Conservation (phyloP, 352 stramenopile genomes). For the Elongisporangium anandrum region DNA sequence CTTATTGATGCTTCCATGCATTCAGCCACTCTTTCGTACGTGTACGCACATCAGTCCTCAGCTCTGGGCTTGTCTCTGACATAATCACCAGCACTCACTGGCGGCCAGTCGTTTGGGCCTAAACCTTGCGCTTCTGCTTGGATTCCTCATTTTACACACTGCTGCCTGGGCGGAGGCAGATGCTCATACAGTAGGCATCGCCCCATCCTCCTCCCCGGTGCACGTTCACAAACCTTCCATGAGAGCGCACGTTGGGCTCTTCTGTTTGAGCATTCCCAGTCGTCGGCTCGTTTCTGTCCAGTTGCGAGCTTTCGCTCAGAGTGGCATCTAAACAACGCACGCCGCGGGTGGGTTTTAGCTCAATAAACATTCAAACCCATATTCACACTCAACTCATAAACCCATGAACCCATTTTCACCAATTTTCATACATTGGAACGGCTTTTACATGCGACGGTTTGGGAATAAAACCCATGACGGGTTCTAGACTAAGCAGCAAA, state of each 20-base stretch:
- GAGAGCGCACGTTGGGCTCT: background rate
- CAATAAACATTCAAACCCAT: background rate
- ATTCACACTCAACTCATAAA: background rate
- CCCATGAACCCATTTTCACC: background rate
- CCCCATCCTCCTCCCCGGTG: background rate
- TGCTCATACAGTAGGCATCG: background rate
- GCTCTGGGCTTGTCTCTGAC: background rate
- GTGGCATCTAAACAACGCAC: background rate
- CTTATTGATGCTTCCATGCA: background rate
- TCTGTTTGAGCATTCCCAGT: slow-evolving; percentile 29
- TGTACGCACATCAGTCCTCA: background rate
- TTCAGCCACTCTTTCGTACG: background rate
- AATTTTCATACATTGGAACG: too few relatives aligned
- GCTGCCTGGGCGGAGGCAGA: background rate
- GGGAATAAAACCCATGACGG: too few relatives aligned
- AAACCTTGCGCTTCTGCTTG: background rate
- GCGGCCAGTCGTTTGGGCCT: background rate
- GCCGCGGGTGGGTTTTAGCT: background rate
- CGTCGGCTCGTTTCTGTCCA: slow-evolving; percentile 1
- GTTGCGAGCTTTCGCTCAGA: background rate
- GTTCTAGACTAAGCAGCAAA: background rate
- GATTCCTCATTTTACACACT: background rate
- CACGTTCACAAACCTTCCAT: background rate
- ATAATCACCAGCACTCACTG: background rate
- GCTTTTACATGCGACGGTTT: too few relatives aligned